Evolutionary conservation across 768 basidiomycete species (phyloP).

Genomic region (Amanita inopinata): DNA sequence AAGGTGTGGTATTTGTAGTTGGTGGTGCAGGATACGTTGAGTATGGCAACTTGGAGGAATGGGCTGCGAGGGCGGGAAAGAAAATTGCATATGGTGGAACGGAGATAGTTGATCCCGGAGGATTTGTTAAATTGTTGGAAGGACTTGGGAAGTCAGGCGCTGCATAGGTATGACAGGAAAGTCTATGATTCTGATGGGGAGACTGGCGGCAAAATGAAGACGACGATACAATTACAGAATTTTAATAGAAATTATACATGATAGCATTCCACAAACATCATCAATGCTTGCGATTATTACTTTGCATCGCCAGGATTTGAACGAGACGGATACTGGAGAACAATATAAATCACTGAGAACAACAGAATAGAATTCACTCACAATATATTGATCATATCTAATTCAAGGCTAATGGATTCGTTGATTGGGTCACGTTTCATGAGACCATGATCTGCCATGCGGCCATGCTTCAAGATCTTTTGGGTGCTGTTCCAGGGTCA

Average conservation of each 20-base stretch:
- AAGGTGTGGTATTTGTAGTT: constrained; percentile 88
- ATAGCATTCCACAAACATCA: constrained; percentile 2
- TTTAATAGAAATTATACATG: neutral
- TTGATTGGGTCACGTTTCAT: constrained; percentile 66
- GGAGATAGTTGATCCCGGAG: constrained; percentile 84
- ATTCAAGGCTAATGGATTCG: constrained; percentile 69
- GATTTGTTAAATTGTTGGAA: constrained; percentile 68
- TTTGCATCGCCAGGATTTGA: constrained; percentile 65
- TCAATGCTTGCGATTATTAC: constrained; percentile 41
- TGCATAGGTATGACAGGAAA: neutral
- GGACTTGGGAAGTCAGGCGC: constrained; percentile 42
- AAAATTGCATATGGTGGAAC: constrained; percentile 91
- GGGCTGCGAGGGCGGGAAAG: constrained; percentile 77
- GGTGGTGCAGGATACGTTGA: constrained; percentile 97
- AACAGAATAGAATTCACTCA: constrained; percentile 23
- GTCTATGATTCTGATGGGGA: neutral
- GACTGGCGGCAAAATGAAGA: neutral
- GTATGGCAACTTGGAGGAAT: constrained; percentile 93
- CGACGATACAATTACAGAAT: constrained; percentile 4
- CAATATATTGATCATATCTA: constrained; percentile 91
- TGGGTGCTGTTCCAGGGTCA: constrained; percentile 48
- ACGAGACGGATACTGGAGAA: constrained; percentile 62
- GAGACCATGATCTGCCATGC: constrained; percentile 57
- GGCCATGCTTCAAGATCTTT: constrained; percentile 71
- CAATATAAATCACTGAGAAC: neutral